These are phyloP conservation scores for Tagetes erecta DNA, from an alignment of 129 eudicot species.

Conservation along the genomic window DNA sequence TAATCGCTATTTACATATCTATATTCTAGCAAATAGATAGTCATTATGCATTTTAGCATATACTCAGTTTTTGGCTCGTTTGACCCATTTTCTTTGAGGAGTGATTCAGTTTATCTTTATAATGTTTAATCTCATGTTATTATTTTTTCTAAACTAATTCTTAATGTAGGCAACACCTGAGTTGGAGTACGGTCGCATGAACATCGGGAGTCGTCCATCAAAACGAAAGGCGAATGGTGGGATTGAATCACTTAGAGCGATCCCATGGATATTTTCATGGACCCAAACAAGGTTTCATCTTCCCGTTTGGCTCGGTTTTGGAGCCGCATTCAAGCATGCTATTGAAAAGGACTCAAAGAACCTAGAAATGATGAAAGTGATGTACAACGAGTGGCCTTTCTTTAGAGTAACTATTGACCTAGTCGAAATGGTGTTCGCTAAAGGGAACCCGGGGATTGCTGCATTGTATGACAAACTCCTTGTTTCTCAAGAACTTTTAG, in stretches of 20 bases:
- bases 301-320: conserved; percentile 87
- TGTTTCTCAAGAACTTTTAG: conserved; percentile 49
- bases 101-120: no score
- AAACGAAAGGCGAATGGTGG: conserved; percentile 86
- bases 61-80: not conserved
- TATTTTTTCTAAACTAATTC: not conserved
- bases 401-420: conserved; percentile 80
- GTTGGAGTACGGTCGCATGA: conserved; percentile 79
- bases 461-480: conserved; percentile 73
- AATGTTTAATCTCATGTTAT: no score
- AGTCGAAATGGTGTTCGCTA: conserved; percentile 82
- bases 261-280: conserved; percentile 90
- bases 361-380: conserved; percentile 61
- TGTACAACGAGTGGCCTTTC: conserved; percentile 83
- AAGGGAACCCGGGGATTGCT: conserved; percentile 80
- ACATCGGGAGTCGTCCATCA: conserved; percentile 82
- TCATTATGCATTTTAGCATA: not conserved
- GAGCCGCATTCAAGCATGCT: conserved; percentile 60
- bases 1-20: not conserved
- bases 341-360: conserved; percentile 58
- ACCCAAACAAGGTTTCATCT: conserved; percentile 82
- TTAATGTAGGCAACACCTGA: conserved; percentile 72
- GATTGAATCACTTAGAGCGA: conserved; percentile 80
- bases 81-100: not conserved
- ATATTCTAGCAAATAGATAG: not conserved